Evolutionary conservation across 108 stramenopile species (phyloP).

Genomic region (Pseudonitzschia pungens): DNA sequence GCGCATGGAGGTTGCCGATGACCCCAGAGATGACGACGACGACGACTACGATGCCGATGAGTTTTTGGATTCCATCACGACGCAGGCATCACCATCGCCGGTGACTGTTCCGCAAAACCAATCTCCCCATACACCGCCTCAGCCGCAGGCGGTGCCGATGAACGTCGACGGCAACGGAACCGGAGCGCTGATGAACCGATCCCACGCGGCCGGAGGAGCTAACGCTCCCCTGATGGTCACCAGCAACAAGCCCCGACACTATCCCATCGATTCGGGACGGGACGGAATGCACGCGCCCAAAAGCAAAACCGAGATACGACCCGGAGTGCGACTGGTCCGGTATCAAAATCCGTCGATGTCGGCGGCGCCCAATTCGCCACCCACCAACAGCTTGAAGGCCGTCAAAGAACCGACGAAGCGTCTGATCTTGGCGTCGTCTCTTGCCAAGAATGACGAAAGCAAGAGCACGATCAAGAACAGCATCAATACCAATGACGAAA

Average conservation of each 20-base stretch:
- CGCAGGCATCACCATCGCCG: neutral
- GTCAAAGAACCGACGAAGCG: neutral
- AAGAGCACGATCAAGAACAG: neutral
- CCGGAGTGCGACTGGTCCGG: neutral
- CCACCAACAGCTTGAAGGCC: neutral
- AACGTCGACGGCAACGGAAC: slow-evolving; percentile 18
- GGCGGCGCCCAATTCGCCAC: too few species aligned
- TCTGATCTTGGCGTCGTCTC: neutral
- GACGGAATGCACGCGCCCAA: slow-evolving; percentile 6
- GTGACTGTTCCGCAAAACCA: neutral
- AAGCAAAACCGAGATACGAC: neutral
- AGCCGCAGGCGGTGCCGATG: neutral
- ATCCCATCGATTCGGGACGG: slow-evolving; percentile 13
- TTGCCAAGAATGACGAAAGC: neutral
- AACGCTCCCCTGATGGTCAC: slow-evolving; percentile 9
- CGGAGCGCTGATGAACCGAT: slow-evolving; percentile 12
- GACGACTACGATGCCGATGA: neutral
- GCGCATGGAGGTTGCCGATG: neutral
- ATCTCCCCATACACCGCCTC: neutral
- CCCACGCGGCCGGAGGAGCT: slow-evolving; percentile 2
- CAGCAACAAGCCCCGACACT: neutral
- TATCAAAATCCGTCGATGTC: neutral
- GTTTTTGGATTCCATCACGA: neutral
- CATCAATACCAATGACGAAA: neutral
- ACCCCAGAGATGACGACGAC: neutral